These are phyloP conservation scores for Acacia confusa DNA, from an alignment of 306 rosid genomes.

Conservation along the genomic window DNA sequence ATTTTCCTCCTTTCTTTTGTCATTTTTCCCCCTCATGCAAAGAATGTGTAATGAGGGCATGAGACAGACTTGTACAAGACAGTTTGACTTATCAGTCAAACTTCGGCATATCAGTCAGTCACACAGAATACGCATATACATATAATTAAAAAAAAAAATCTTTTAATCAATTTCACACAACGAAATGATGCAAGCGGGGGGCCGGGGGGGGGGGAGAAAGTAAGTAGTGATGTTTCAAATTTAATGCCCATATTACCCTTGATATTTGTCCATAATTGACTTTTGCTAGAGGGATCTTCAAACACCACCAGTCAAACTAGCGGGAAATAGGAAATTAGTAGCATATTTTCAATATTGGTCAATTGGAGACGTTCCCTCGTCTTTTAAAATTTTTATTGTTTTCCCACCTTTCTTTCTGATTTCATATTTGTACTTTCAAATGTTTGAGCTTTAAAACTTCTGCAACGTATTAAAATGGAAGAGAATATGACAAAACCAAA, in stretches of 20 bases:
- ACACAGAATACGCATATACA: no score
- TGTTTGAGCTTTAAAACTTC: not conserved
- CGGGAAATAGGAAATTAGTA: constrained; percentile 42
- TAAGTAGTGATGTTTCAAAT: not conserved
- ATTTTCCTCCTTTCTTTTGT: no score
- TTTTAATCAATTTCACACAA: not conserved
- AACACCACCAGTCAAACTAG: constrained; percentile 26
- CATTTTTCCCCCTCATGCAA: no score
- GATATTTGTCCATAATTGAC: not conserved
- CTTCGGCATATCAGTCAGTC: not conserved
- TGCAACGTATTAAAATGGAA: not conserved
- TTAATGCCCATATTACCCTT: not conserved
- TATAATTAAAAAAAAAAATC: no score
- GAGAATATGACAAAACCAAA: not conserved
- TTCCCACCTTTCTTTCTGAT: not conserved
- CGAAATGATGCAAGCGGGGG: not conserved
- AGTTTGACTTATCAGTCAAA: not conserved
- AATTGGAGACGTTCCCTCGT: constrained; percentile 45
- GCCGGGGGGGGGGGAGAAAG: no score
- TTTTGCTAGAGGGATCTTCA: not conserved
- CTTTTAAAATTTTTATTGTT: constrained; percentile 26
- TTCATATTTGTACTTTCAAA: not conserved
- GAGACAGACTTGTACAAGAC: not conserved
- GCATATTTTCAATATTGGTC: constrained; percentile 31
- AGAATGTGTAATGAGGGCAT: not conserved